phyloP scores from a whole-genome alignment of 2,329 filamentous ascomycete species.

The Lachnellula cervina region DNA sequence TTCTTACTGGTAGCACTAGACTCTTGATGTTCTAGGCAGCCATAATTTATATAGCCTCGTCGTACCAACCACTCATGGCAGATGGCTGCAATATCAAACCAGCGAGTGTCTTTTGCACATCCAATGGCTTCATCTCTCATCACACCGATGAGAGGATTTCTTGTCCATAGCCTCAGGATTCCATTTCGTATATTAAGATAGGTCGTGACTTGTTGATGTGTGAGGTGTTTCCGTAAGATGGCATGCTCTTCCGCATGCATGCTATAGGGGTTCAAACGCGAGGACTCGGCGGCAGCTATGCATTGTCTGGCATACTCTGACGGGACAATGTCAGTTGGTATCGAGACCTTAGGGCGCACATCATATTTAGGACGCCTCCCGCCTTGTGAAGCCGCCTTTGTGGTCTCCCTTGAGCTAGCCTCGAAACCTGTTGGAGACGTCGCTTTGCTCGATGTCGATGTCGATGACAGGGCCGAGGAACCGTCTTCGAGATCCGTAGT shows the following conservation, averaged over 20 bases:
- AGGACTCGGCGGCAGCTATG: conserved; percentile 82
- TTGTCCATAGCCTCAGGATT: conserved; percentile 83
- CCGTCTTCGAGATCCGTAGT: conserved; percentile 45
- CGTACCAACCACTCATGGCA: conserved; percentile 91
- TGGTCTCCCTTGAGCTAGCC: conserved; percentile 31
- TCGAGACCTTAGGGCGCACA: conserved; percentile 73
- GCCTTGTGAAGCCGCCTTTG: conserved; percentile 22
- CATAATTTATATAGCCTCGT: conserved; percentile 93
- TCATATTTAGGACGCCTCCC: conserved; percentile 43
- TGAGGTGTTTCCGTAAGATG: conserved; percentile 75
- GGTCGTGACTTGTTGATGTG: conserved; percentile 82
- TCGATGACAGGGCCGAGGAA: conserved; percentile 47
- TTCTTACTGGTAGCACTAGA: conserved; percentile 31
- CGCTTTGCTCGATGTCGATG: conserved; percentile 56
- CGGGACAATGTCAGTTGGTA: conserved; percentile 68
- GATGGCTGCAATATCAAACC: conserved; percentile 82
- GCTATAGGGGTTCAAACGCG: conserved; percentile 82
- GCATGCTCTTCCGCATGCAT: conserved; percentile 81
- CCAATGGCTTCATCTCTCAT: conserved; percentile 82
- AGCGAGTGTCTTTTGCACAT: conserved; percentile 80
- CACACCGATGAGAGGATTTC: conserved; percentile 78
- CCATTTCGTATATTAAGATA: conserved; percentile 96
- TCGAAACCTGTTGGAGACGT: conserved; percentile 53
- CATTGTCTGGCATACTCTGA: conserved; percentile 87
- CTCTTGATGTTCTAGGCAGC: conserved; percentile 68